Conservation (phyloP, 2,329 filamentous ascomycete species). For the Cladosporium sp. region DNA sequence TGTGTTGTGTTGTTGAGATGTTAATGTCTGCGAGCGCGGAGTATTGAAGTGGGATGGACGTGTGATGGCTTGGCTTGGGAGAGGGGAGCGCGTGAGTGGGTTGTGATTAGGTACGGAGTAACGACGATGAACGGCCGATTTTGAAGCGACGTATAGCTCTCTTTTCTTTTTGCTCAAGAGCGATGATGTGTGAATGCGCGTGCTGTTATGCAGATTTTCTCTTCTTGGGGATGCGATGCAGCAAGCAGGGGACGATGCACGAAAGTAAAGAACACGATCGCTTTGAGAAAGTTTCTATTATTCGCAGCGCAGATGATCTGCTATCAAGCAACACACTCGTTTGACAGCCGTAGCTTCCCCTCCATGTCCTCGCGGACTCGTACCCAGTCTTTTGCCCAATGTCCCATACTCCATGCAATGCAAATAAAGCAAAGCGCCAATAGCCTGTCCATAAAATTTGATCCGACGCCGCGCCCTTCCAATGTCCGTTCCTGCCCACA, state of each 20-base stretch:
- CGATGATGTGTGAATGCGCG: background rate
- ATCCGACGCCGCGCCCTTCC: background rate
- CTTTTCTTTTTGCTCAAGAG: background rate
- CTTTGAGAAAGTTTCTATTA: background rate
- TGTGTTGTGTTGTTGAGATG: background rate
- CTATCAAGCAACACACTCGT: background rate
- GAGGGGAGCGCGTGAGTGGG: background rate
- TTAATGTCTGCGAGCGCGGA: conserved; percentile 1
- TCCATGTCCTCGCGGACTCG: conserved; percentile 2
- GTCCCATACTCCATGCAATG: background rate
- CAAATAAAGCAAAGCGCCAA: background rate
- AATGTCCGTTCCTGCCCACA: background rate
- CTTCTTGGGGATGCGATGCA: background rate
- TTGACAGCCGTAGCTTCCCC: background rate
- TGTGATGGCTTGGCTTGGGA: background rate
- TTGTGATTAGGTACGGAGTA: background rate
- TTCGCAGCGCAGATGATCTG: background rate
- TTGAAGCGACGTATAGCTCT: background rate
- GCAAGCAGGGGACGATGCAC: background rate
- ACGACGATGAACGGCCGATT: background rate
- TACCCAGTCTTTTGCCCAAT: background rate
- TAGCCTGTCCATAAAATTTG: background rate
- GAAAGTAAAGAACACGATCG: background rate
- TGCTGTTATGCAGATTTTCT: background rate
- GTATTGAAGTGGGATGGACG: conserved; percentile 1